A percentile compares a stretch with the other conserved stretches of the same genome.
phyloP scores from a whole-genome alignment of 768 basidiomycete species.

The Pisolithus albus region DNA sequence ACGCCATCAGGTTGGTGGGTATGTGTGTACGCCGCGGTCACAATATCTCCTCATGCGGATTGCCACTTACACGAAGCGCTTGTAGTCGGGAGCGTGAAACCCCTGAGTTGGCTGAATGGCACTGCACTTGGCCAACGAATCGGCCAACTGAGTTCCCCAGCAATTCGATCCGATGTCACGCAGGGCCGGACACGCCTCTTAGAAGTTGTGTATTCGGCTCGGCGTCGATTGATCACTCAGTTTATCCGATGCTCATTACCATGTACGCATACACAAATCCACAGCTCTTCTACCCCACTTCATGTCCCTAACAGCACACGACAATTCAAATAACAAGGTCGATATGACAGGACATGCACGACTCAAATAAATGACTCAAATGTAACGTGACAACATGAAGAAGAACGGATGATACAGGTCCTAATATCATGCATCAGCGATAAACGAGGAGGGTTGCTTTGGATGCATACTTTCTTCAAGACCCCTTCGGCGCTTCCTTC shows the following conservation, averaged over 20 bases:
- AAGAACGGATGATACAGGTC: no score
- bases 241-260: not conserved
- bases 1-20: slow-evolving; percentile 10
- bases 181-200: no score
- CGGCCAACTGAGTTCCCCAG: not conserved
- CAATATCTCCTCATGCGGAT: not conserved
- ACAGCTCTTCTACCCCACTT: not conserved
- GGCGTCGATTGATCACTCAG: no score
- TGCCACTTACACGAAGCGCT: not conserved
- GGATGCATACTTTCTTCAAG: slow-evolving; percentile 14
- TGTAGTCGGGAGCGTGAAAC: not conserved
- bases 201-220: no score
- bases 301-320: slow-evolving; percentile 15
- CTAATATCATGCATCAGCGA: no score
- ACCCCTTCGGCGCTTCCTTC: slow-evolving; percentile 82
- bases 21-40: slow-evolving; percentile 1
- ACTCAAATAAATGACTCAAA: slow-evolving; percentile 17
- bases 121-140: not conserved
- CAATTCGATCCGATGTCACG: no score
- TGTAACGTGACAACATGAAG: slow-evolving; percentile 1
- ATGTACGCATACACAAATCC: not conserved
- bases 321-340: slow-evolving; percentile 20
- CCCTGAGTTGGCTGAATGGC: not conserved
- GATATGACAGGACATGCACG: slow-evolving; percentile 22
- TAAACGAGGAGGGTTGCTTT: slow-evolving; percentile 3